Base-by-base conservation (phyloP, 208 protist species). In the Trypanosoma avium region DNA sequence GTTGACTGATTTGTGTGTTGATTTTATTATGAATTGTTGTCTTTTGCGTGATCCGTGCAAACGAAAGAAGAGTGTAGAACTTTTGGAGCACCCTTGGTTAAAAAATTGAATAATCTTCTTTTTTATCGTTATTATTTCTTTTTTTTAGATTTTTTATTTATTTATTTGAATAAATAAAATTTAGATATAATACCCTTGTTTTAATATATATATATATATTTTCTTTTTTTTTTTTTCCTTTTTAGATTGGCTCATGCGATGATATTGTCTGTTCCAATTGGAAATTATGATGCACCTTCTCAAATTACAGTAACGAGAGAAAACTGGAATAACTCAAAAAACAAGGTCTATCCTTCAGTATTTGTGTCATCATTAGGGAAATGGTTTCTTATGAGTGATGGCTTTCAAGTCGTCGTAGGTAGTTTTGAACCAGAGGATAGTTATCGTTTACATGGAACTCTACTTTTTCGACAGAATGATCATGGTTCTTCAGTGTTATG, bases 191-290 rank as follows among this genome's bases (percentile, higher is more conserved):
- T 61, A 15, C 50, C 17, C 64, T 62, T 38, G 45, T 70, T 17
- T 26, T 4, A 1, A 48, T 33, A 22, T 65, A 38, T 52, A 50
- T 26, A 13, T 29, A 36, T 35, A 61, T 70, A 56, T 61, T 29
- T 49, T 52, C 38, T 56, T 74, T 33, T 57, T 81, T 24, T 79
- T 70, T 29, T 33, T 12, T 27, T 57, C 76, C 12, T 27, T n/a
- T 60, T 35, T 61, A 19, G 35, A 9, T 76, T 9, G 68, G 29
- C 35, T 79, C 0, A 70, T 86, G 5, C 19, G 2, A 73, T 73
- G 67, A 38, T 82, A 61, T 53, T 79, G 47, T 13, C 42, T 70
- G 10, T 57, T 53, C 19, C 70, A 35, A 21, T 71, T 40, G 24
- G 22, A 69, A 47, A 66, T 77, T 49, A 22, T 30, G 26, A 58